Percentiles rank a stretch among this genome's conserved stretches.
phyloP scores from a whole-genome alignment of 139 green algal genomes.

The Micromonas commoda region DNA sequence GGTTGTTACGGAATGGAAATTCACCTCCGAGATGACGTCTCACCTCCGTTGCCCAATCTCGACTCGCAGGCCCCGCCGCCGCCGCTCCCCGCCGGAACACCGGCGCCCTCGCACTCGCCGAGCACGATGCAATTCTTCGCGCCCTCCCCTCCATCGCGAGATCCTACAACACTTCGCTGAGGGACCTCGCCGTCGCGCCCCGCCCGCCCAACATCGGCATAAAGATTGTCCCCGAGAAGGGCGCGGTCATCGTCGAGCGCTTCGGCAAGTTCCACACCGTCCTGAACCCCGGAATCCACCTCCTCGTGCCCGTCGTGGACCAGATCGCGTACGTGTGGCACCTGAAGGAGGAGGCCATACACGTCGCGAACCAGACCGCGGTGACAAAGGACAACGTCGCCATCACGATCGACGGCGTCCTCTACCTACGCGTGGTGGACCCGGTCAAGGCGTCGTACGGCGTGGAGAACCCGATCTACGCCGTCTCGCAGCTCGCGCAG shows the following conservation, averaged over 20 bases:
- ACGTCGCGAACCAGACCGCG: slow-evolving; percentile 78
- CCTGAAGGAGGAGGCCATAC: slow-evolving; percentile 73
- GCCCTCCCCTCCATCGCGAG: too few species aligned
- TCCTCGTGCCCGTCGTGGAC: slow-evolving; percentile 80
- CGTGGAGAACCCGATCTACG: slow-evolving; percentile 86
- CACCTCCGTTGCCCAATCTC: too few species aligned
- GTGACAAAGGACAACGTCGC: slow-evolving; percentile 97
- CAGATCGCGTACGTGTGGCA: slow-evolving; percentile 44
- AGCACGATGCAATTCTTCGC: too few species aligned
- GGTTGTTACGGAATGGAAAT: too few species aligned
- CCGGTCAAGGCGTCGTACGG: slow-evolving; percentile 79
- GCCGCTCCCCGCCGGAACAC: too few species aligned
- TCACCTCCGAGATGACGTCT: too few species aligned
- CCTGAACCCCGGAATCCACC: slow-evolving; percentile 77
- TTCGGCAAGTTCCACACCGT: slow-evolving; percentile 81
- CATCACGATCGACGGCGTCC: slow-evolving; percentile 91
- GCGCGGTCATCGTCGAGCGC: slow-evolving; percentile 62
- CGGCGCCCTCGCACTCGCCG: too few species aligned
- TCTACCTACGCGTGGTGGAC: slow-evolving; percentile 93
- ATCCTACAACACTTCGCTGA: neutral
- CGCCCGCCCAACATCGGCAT: slow-evolving; percentile 40
- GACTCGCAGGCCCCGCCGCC: too few species aligned
- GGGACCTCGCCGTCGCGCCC: neutral
- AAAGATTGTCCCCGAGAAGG: slow-evolving; percentile 82
- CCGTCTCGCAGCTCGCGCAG: slow-evolving; percentile 89